A percentile compares a stretch with the other conserved stretches of the same genome.
Conservation (phyloP, 176 grass and related monocot species). For the Aegilops tauschii region DNA sequence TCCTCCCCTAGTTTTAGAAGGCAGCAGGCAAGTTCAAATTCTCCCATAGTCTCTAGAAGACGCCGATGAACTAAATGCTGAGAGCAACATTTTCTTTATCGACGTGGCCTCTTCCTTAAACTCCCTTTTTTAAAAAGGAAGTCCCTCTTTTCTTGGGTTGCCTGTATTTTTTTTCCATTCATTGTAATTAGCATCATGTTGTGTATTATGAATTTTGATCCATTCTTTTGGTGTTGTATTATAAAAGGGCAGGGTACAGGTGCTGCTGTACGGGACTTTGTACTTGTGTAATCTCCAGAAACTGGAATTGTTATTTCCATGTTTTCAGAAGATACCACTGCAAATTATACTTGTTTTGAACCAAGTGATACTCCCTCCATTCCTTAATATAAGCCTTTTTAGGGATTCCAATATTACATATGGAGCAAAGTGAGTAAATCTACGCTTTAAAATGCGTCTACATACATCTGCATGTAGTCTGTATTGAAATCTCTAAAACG, state of each 20-base stretch:
- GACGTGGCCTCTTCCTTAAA: background rate
- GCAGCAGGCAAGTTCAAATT: slow-evolving; percentile 60
- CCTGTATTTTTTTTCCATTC: background rate
- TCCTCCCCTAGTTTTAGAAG: slow-evolving; percentile 77
- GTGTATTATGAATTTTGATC: slow-evolving; percentile 65
- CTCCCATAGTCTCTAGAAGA: slow-evolving; percentile 69
- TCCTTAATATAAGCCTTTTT: too few species aligned
- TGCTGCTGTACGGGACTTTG: slow-evolving; percentile 7
- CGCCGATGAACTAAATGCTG: slow-evolving; percentile 49
- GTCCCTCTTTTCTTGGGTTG: background rate
- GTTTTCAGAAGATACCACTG: background rate
- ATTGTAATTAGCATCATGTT: slow-evolving; percentile 60
- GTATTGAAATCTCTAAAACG: too few species aligned
- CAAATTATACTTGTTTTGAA: background rate
- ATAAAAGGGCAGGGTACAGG: slow-evolving; percentile 38
- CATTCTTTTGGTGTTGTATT: slow-evolving; percentile 81
- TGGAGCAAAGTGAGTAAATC: too few species aligned
- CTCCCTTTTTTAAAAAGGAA: background rate
- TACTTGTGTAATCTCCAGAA: slow-evolving; percentile 35
- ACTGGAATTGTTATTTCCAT: background rate
- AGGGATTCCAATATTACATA: too few species aligned
- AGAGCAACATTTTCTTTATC: background rate
- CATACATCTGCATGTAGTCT: too few species aligned
- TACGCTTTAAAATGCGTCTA: too few species aligned
- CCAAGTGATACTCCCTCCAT: background rate